Conservation (phyloP, 305 asterid species). For the Fraxinus velutina region DNA sequence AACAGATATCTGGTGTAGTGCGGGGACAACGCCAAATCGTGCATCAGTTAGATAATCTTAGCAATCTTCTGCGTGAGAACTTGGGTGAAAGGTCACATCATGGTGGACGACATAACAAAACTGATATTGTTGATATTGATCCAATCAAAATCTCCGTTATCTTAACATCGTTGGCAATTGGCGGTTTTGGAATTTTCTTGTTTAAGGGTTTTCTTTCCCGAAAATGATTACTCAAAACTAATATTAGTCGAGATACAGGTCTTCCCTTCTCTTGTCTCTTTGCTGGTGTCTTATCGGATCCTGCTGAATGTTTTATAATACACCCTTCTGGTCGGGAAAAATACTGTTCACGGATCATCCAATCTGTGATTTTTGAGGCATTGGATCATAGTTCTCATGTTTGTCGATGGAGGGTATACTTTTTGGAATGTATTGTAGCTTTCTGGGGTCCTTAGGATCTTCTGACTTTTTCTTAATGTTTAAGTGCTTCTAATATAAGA, state of each 20-base stretch:
- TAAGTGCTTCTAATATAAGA: neutral
- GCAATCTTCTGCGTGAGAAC: slow-evolving; percentile 30
- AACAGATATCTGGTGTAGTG: slow-evolving; percentile 59
- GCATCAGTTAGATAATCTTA: slow-evolving; percentile 52
- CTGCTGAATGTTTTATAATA: slow-evolving; percentile 9
- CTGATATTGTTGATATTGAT: slow-evolving; percentile 14
- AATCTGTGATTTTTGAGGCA: slow-evolving; percentile 10
- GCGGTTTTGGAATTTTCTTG: slow-evolving; percentile 31
- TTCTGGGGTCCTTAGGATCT: neutral
- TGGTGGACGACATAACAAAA: slow-evolving; percentile 16
- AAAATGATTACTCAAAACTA: slow-evolving; percentile 22
- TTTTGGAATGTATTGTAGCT: neutral
- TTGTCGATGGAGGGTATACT: neutral
- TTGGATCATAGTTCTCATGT: neutral
- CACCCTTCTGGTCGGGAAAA: slow-evolving; percentile 3
- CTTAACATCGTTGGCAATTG: slow-evolving; percentile 20
- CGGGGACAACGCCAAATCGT: slow-evolving; percentile 82
- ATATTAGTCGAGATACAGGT: slow-evolving; percentile 20
- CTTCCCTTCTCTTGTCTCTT: slow-evolving; percentile 6
- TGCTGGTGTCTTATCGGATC: slow-evolving; percentile 21
- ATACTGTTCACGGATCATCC: slow-evolving; percentile 4
- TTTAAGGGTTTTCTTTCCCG: slow-evolving; percentile 21
- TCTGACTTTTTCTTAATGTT: neutral
- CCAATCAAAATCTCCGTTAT: slow-evolving; percentile 19
- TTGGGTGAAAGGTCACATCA: slow-evolving; percentile 23